These are phyloP conservation scores for Botryosphaeria dothidea DNA, from an alignment of 2,329 filamentous ascomycete genomes.

Conservation along the genomic window DNA sequence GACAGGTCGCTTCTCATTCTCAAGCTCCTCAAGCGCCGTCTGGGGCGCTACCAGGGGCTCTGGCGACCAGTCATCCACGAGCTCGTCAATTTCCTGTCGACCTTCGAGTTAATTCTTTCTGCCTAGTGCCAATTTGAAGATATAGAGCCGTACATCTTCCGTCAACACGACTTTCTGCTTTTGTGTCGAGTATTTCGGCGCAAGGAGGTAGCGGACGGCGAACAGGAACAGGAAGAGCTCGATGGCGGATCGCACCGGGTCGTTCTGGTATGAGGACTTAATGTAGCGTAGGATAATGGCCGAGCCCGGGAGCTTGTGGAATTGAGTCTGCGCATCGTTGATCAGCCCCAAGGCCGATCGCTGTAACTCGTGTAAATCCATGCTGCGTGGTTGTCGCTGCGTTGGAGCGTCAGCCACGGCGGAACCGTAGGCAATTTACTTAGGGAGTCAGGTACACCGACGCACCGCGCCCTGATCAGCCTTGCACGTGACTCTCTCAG, in stretches of 20 bases:
- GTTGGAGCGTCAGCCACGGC: background rate
- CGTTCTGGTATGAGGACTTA: conserved; percentile 95
- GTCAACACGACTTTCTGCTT: conserved; percentile 86
- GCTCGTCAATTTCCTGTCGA: conserved; percentile 84
- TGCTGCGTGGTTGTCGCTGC: conserved; percentile 32
- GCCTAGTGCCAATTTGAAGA: too few species aligned
- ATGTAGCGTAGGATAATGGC: conserved; percentile 94
- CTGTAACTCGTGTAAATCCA: conserved; percentile 60
- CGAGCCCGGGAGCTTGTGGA: conserved; percentile 91
- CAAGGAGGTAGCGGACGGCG: conserved; percentile 88
- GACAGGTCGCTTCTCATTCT: conserved; percentile 81
- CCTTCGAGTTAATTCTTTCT: background rate
- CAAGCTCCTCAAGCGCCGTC: conserved; percentile 73
- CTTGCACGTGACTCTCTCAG: background rate
- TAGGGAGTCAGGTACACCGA: conserved; percentile 4
- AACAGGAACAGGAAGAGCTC: conserved; percentile 94
- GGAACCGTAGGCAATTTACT: background rate
- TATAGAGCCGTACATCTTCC: conserved; percentile 58
- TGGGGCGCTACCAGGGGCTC: conserved; percentile 81
- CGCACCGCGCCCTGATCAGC: conserved; percentile 4
- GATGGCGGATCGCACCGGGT: conserved; percentile 89
- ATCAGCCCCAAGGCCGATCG: conserved; percentile 55
- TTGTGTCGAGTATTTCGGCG: conserved; percentile 88
- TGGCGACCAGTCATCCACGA: conserved; percentile 94
- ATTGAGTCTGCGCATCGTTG: conserved; percentile 61